Conservation (phyloP, 495 filamentous ascomycete genomes). For the Staphylotrichum tortipilum region DNA sequence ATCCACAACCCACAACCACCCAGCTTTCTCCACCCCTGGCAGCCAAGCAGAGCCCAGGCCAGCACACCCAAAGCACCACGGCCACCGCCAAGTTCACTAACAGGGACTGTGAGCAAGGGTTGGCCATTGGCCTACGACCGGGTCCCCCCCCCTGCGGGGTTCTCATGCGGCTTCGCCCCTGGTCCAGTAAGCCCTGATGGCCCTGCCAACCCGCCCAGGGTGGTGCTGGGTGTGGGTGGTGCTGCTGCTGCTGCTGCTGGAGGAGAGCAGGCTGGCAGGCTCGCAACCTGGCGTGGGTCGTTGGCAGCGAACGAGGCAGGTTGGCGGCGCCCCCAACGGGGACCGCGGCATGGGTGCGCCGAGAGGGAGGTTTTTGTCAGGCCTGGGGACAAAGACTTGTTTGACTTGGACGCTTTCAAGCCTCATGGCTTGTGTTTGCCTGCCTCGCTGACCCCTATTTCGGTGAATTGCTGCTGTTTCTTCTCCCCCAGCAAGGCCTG, state of each 20-base stretch:
- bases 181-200: too few species aligned
- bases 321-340: too few species aligned
- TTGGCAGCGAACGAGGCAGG: too few species aligned
- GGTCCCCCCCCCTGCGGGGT: constrained; percentile 5
- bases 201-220: too few species aligned
- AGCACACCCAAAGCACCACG: not conserved
- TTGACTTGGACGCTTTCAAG: constrained; percentile 1
- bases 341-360: not conserved
- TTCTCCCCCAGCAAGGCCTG: too few species aligned
- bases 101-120: not conserved
- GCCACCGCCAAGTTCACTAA: not conserved
- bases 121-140: not conserved
- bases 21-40: too few species aligned
- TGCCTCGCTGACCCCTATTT: not conserved
- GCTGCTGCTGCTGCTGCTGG: too few species aligned
- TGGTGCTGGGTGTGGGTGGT: too few species aligned
- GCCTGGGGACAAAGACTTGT: not conserved
- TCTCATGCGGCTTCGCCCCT: not conserved
- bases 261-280: too few species aligned
- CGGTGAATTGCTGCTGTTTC: not conserved
- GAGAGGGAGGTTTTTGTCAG: constrained; percentile 4
- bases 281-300: too few species aligned
- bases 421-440: constrained; percentile 2
- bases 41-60: not conserved
- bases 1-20: not conserved